phyloP scores from a whole-genome alignment of 2,329 filamentous ascomycete species.

The Exophiala alcalophila region DNA sequence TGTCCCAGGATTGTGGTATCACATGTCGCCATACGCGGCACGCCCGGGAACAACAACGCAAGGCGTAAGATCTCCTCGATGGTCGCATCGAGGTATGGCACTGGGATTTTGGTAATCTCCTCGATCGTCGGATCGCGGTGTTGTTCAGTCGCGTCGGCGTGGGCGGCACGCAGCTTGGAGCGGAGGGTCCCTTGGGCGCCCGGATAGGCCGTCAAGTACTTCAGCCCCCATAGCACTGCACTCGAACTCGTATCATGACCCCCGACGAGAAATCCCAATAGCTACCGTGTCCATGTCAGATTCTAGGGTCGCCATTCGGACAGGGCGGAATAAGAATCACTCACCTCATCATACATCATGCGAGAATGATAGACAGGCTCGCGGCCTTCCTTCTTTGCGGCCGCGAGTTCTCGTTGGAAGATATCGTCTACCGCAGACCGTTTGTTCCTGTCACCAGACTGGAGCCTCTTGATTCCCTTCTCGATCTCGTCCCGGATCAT shows the following conservation, averaged over 20 bases:
- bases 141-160: slow-evolving; percentile 26
- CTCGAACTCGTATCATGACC: slow-evolving; percentile 49
- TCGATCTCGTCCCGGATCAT: slow-evolving; percentile 26
- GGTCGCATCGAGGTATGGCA: slow-evolving; percentile 45
- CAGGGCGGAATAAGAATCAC: slow-evolving; percentile 30
- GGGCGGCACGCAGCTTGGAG: slow-evolving; percentile 30
- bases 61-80: slow-evolving; percentile 48
- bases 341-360: slow-evolving; percentile 32
- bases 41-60: slow-evolving; percentile 29
- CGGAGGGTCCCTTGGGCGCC: slow-evolving; percentile 38
- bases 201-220: slow-evolving; percentile 38
- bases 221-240: slow-evolving; percentile 42
- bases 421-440: slow-evolving; percentile 39
- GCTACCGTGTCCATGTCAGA: slow-evolving; percentile 27
- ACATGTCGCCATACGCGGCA: slow-evolving; percentile 34
- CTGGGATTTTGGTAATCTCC: slow-evolving; percentile 33
- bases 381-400: slow-evolving; percentile 36
- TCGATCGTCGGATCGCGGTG: slow-evolving; percentile 31
- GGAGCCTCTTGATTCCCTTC: slow-evolving; percentile 14
- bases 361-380: slow-evolving; percentile 27
- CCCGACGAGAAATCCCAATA: slow-evolving; percentile 38
- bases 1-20: slow-evolving; percentile 45
- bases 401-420: slow-evolving; percentile 34
- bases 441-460: slow-evolving; percentile 32
- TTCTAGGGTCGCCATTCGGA: no score